A percentile compares a stretch with the other conserved stretches of the same genome.
Conservation (phyloP, 495 filamentous ascomycete genomes). For the Stereocaulon alpinum region DNA sequence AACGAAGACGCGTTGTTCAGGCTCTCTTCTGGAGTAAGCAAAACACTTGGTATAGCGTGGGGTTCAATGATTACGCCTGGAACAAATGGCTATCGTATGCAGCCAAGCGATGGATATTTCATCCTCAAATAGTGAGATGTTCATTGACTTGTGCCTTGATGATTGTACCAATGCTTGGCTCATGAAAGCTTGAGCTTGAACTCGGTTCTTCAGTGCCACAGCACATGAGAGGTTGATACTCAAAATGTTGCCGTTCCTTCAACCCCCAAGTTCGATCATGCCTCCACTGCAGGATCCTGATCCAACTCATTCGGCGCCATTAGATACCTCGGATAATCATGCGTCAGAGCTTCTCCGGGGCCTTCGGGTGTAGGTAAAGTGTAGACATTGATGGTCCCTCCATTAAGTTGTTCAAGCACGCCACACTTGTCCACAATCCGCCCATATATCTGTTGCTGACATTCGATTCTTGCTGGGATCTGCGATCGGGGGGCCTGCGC, state of each 20-base stretch:
- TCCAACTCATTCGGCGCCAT: not conserved
- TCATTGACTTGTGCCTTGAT: too few relatives aligned
- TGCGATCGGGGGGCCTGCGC: not conserved
- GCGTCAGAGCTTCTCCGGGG: not conserved
- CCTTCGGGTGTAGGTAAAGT: not conserved
- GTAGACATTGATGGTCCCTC: not conserved
- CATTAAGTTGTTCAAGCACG: not conserved
- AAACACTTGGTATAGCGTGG: not conserved
- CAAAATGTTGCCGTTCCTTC: too few relatives aligned
- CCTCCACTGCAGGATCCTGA: too few relatives aligned
- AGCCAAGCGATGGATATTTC: too few relatives aligned
- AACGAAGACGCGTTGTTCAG: not conserved
- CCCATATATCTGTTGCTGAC: not conserved
- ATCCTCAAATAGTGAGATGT: too few relatives aligned
- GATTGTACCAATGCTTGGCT: too few relatives aligned
- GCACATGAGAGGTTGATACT: too few relatives aligned
- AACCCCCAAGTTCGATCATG: not conserved
- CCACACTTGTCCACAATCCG: not conserved
- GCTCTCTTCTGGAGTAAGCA: not conserved
- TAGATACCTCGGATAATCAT: not conserved
- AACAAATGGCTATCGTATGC: too few relatives aligned
- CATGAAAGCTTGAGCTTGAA: too few relatives aligned
- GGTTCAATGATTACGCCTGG: not conserved
- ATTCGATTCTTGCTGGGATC: not conserved
- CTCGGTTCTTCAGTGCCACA: too few relatives aligned